Base-by-base conservation (phyloP, 805 yeast genomes). In the Kurtzmaniella cleridarum region DNA sequence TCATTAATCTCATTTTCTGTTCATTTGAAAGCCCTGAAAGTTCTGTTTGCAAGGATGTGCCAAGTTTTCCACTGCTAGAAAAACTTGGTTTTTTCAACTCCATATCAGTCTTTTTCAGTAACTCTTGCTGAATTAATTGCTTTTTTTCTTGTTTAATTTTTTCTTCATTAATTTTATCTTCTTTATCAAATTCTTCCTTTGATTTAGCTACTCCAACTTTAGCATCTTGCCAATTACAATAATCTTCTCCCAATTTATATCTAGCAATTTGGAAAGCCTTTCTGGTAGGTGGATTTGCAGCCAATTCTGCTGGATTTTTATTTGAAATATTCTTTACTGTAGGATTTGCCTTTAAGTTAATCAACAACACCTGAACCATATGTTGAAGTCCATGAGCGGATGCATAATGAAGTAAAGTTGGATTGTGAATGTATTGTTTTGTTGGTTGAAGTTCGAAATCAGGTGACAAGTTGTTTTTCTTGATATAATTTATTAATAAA, bases 381-480 rank as follows among this genome's bases (percentile, higher is more conserved):
- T 81, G 86, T 38, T 71, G 69, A 16, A 80, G 64, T 3, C 86
- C 85, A 41, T 79, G 68, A 7, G 79, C 69, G 0, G 96, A 64
- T 0, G 95, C 91, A 55, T 69, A 87, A 53, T 89, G 95, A 24
- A 93, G 63, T 41, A 85, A 57, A 0, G 95, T 86, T 3, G 97
- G 95, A 0, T 79, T 69, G 10, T 68, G 61, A 9, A 56, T 48
- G 49, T 73, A 82, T 40, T 72, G 75, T 0, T 63, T 45, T 7
- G 54, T 59, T 0, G 96, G 96, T 27, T 70, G 58, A 4, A 91
- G 57, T 14, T 33, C 35, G 44, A 79, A 76, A 44, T 85, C 71
- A 6, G 73, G 67, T 32, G 70, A 64, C 1, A 85, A 56, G 1
- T 72, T 69, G 49, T 86, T 70, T 44, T 78, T 76, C 41, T 71